These are phyloP conservation scores for Lodderomyces theae DNA, from an alignment of 1,139 yeast genomes.

Conservation along the genomic window DNA sequence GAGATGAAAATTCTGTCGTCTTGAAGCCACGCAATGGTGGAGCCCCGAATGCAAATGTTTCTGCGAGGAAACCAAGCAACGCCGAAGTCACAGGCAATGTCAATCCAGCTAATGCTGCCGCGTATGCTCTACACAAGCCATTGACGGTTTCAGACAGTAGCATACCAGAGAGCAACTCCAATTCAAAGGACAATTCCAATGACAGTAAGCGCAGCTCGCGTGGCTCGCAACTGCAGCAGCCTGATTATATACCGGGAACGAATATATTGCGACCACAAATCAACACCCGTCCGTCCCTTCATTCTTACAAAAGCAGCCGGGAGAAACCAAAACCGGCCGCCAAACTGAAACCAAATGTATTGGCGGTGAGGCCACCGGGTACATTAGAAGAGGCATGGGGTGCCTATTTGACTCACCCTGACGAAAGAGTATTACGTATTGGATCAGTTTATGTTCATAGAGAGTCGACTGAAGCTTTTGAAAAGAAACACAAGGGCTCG, in stretches of 20 bases:
- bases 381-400: conserved; percentile 71
- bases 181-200: conserved; percentile 10
- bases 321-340: background rate
- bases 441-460: conserved; percentile 50
- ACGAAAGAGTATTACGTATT: conserved; percentile 68
- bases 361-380: conserved; percentile 55
- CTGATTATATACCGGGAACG: conserved; percentile 55
- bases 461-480: conserved; percentile 47
- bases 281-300: conserved; percentile 36
- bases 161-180: conserved; percentile 14
- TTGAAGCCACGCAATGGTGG: conserved; percentile 3
- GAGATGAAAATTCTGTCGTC: conserved; percentile 5
- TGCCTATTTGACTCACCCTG: conserved; percentile 51
- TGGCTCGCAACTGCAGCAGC: conserved; percentile 11
- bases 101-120: conserved; percentile 46
- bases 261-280: conserved; percentile 55
- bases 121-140: conserved; percentile 38
- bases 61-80: conserved; percentile 4
- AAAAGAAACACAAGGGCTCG: conserved; percentile 54
- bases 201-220: conserved; percentile 8
- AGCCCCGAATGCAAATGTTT: background rate
- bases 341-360: conserved; percentile 19
- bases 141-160: conserved; percentile 18
- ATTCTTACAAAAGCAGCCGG: conserved; percentile 6
- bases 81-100: conserved; percentile 14